Base-by-base conservation (phyloP, 768 basidiomycete species). In the Galerina sulciceps region DNA sequence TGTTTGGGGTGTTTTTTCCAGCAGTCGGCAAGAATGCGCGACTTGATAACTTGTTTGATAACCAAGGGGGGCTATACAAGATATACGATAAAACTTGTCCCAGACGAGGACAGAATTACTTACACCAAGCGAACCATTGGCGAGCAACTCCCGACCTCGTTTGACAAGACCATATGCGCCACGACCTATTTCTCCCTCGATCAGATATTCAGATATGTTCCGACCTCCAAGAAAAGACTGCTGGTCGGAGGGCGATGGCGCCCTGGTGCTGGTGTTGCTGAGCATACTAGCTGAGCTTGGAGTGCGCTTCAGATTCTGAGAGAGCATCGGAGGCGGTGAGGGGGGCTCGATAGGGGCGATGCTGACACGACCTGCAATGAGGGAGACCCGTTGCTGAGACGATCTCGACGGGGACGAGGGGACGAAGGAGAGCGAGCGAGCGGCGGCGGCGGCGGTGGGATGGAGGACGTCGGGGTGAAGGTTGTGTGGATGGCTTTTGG, bases 1-100 rank as follows among this genome's bases (percentile, higher is more conserved):
- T 92, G 85, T 61, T 89, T 86, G 42, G 92, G 91, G 71, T 99
- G 96, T 69, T 92, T 93, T 79, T 99, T 99, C 97, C 97, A 99
- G 74, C 96, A 99, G 76, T 99, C 96, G 31, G 96, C 96, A 52
- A 99, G 84, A 59, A 99, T 99, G 51, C 97, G 91, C 46, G 93
- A 95, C 75, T 99, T 99, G 80, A 99, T 96, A 68, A 99, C 89
- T 74, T 97, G 96, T 70, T 99, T 99, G 75, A 99, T 94, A 66
- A 99, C 90, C 59, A 97, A 76, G 37, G 91, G 87, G 3, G 94
- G 90, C 94, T 95, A 67, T 60, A 61, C 56, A 64, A 55, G 57
- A 65, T 22, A 55, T 47, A 41, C 26, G 64, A 65, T 68, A 60
- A 69, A 65, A 58, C 49, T 55, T 47, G 41, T 55, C 65, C 60